phyloP scores from a whole-genome alignment of 352 stramenopile genomes.

The Globisporangium camurandrum region DNA sequence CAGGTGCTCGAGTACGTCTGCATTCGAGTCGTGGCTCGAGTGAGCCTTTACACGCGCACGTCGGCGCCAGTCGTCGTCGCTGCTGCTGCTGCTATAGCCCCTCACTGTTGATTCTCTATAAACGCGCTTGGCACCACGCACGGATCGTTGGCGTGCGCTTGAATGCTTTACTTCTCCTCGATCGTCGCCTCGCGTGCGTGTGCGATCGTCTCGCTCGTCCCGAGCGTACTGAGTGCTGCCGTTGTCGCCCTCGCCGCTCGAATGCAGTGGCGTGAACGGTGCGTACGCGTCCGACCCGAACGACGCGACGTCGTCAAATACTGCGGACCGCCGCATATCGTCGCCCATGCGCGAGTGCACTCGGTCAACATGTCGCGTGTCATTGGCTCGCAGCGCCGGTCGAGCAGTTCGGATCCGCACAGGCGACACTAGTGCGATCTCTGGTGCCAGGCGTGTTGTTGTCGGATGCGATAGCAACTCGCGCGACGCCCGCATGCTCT shows the following conservation, averaged over 20 bases:
- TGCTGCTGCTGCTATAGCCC: not conserved
- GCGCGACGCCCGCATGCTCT: not conserved
- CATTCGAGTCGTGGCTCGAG: not conserved
- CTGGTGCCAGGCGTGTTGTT: not conserved
- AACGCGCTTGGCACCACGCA: too few species aligned
- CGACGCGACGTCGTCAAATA: constrained; percentile 17
- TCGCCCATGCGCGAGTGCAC: constrained; percentile 40
- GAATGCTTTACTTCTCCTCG: not conserved
- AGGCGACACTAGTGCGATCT: constrained; percentile 1
- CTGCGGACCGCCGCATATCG: constrained; percentile 29
- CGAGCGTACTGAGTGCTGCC: too few species aligned
- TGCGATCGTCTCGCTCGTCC: not conserved
- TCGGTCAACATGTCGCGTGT: constrained; percentile 3
- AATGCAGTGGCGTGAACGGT: constrained; percentile 7
- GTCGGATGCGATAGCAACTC: not conserved
- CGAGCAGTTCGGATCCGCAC: not conserved
- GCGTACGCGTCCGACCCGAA: constrained; percentile 33
- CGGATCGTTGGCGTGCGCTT: not conserved
- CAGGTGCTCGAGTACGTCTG: not conserved
- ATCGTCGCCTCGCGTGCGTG: not conserved
- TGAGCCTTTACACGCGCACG: not conserved
- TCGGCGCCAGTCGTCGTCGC: not conserved
- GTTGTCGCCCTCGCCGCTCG: not conserved
- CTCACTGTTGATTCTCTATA: too few species aligned
- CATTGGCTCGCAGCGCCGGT: not conserved